Evolutionary conservation across 2,329 filamentous ascomycete genomes (phyloP).

Genomic region (Cryphonectria nitschkei): DNA sequence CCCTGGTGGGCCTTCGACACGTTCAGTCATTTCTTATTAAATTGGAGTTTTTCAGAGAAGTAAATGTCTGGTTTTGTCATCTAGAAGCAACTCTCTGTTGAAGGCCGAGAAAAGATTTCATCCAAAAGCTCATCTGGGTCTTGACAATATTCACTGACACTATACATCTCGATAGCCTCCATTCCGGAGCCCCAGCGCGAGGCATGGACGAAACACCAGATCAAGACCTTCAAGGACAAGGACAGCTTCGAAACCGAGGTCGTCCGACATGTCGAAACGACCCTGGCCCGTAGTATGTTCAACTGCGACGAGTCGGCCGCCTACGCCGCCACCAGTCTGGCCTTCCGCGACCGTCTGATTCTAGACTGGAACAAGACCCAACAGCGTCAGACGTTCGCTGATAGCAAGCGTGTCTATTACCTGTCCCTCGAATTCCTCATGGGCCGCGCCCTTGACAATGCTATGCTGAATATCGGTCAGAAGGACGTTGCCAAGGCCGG

Average conservation of each 20-base stretch:
- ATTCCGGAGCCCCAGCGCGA: conserved; percentile 89
- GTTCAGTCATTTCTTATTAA: no score
- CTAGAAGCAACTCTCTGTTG: not conserved
- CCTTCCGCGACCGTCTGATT: conserved; percentile 89
- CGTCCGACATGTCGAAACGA: conserved; percentile 94
- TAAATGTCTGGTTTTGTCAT: not conserved
- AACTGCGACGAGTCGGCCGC: conserved; percentile 96
- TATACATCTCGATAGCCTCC: conserved; percentile 52
- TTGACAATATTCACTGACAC: not conserved
- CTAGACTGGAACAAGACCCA: conserved; percentile 98
- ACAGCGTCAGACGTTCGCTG: conserved; percentile 88
- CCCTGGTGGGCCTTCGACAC: no score
- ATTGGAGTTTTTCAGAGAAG: not conserved
- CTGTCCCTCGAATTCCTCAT: conserved; percentile 97
- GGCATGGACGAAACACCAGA: conserved; percentile 70
- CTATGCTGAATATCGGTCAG: conserved; percentile 92
- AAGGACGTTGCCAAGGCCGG: conserved; percentile 87
- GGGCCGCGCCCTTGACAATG: conserved; percentile 95
- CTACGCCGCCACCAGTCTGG: conserved; percentile 87
- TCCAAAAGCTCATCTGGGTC: not conserved
- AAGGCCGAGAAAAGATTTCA: not conserved
- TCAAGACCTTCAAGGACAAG: conserved; percentile 72
- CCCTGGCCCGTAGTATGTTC: conserved; percentile 91
- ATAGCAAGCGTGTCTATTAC: conserved; percentile 96
- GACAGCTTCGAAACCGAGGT: conserved; percentile 87